A percentile compares a stretch with the other conserved stretches of the same genome.
Conservation (phyloP, 805 yeast genomes). For the Metschnikowia proteae region DNA sequence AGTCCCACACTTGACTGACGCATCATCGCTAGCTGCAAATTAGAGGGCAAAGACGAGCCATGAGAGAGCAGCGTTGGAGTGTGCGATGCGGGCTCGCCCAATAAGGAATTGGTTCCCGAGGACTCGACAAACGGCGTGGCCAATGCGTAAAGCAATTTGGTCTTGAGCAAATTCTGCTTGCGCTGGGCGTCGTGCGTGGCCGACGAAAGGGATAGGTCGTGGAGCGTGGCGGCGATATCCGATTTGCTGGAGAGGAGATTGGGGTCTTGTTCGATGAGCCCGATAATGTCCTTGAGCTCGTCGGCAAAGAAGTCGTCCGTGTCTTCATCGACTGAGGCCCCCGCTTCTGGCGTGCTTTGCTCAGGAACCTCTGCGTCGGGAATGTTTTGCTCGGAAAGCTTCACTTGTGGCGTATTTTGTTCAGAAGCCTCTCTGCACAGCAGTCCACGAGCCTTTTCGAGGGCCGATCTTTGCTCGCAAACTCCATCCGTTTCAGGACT, state of each 20-base stretch:
- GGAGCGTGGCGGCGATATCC: slow-evolving; percentile 52
- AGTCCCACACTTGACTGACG: slow-evolving; percentile 15
- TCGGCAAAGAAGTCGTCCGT: slow-evolving; percentile 25
- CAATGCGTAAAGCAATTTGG: slow-evolving; percentile 54
- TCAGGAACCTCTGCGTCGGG: background rate
- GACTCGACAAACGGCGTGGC: slow-evolving; percentile 63
- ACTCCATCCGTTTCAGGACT: too few species aligned
- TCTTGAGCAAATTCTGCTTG: slow-evolving; percentile 41
- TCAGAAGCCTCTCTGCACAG: too few species aligned
- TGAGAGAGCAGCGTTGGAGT: slow-evolving; percentile 5
- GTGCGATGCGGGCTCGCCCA: slow-evolving; percentile 8
- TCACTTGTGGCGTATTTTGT: background rate
- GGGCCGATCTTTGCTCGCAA: too few species aligned
- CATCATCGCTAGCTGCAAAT: slow-evolving; percentile 25
- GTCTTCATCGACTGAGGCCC: background rate
- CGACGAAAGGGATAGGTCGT: slow-evolving; percentile 51
- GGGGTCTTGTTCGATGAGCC: slow-evolving; percentile 41
- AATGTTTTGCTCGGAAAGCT: background rate
- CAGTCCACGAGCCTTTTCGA: too few species aligned
- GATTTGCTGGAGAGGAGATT: slow-evolving; percentile 29
- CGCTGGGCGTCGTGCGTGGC: slow-evolving; percentile 24
- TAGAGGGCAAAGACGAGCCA: slow-evolving; percentile 14
- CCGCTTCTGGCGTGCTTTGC: background rate
- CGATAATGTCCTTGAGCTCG: slow-evolving; percentile 49
- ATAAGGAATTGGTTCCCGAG: slow-evolving; percentile 7